A percentile compares a stretch with the other conserved stretches of the same genome.
Conservation (phyloP, 129 eudicot genomes). For the Ambrosia trifida region DNA sequence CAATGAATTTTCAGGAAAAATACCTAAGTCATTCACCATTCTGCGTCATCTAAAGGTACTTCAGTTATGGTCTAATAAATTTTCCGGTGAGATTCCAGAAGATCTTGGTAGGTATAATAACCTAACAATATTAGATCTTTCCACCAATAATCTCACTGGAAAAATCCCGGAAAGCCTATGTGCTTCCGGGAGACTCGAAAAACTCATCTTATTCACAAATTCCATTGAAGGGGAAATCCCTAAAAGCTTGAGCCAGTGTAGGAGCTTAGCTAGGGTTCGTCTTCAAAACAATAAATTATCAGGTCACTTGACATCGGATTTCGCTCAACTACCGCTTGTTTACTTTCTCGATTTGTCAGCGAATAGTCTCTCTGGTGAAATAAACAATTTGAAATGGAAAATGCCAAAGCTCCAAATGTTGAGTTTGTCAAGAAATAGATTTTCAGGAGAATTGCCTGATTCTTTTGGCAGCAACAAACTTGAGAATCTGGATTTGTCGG, state of each 20-base stretch:
- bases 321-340: constrained; percentile 52
- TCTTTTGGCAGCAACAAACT: constrained; percentile 58
- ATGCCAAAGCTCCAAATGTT: constrained; percentile 92
- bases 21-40: constrained; percentile 56
- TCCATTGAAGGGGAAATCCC: constrained; percentile 69
- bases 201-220: constrained; percentile 87
- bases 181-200: constrained; percentile 49
- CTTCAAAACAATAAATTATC: constrained; percentile 70
- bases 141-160: constrained; percentile 83
- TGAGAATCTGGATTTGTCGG: constrained; percentile 76
- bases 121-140: constrained; percentile 83
- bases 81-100: constrained; percentile 73
- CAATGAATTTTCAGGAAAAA: constrained; percentile 66
- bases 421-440: constrained; percentile 59
- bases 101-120: constrained; percentile 63
- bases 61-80: constrained; percentile 79
- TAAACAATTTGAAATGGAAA: constrained; percentile 45
- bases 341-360: constrained; percentile 75
- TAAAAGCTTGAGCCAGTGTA: constrained; percentile 49
- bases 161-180: constrained; percentile 67
- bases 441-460: constrained; percentile 57
- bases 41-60: constrained; percentile 78
- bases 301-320: constrained; percentile 52
- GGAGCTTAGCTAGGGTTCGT: constrained; percentile 56
- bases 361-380: constrained; percentile 51